phyloP scores from a whole-genome alignment of 176 grass and related monocot species.

The Phoenix roebelenii region DNA sequence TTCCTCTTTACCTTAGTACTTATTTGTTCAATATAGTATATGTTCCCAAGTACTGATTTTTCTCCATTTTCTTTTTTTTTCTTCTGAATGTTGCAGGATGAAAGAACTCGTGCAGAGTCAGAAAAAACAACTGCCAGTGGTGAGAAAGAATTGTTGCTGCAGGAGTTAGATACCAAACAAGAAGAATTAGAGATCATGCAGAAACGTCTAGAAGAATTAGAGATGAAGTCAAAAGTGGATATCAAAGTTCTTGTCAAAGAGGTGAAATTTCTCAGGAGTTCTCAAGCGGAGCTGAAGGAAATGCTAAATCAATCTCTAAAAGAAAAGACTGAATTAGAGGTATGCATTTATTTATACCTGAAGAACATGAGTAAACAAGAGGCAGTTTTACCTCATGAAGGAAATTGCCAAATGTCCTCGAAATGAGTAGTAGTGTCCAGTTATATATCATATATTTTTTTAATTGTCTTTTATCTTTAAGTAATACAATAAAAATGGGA shows the following conservation, averaged over 20 bases:
- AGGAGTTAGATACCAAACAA: constrained; percentile 55
- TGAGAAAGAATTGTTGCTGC: constrained; percentile 61
- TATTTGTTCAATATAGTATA: too few relatives aligned
- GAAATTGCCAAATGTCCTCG: too few relatives aligned
- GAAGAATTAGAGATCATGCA: constrained; percentile 66
- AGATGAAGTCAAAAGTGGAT: constrained; percentile 87
- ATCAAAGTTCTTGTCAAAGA: constrained; percentile 94
- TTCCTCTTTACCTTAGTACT: background rate
- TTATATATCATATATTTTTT: too few relatives aligned
- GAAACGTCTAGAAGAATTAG: constrained; percentile 59
- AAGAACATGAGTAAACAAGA: too few relatives aligned
- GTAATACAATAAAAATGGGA: too few relatives aligned
- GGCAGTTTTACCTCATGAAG: too few relatives aligned
- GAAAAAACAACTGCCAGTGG: constrained; percentile 47
- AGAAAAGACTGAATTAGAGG: constrained; percentile 89
- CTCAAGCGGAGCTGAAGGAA: constrained; percentile 78
- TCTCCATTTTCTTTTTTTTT: too few relatives aligned
- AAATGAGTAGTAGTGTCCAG: too few relatives aligned
- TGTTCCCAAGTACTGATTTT: too few relatives aligned
- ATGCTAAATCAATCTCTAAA: constrained; percentile 51
- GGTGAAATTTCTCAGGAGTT: constrained; percentile 84
- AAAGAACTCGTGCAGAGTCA: constrained; percentile 61
- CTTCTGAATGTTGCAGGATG: constrained; percentile 38
- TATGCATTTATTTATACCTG: constrained; percentile 7
- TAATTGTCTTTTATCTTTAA: too few relatives aligned